Conservation (phyloP, 2,329 filamentous ascomycete species). For the Thermomyces lanuginosus region DNA sequence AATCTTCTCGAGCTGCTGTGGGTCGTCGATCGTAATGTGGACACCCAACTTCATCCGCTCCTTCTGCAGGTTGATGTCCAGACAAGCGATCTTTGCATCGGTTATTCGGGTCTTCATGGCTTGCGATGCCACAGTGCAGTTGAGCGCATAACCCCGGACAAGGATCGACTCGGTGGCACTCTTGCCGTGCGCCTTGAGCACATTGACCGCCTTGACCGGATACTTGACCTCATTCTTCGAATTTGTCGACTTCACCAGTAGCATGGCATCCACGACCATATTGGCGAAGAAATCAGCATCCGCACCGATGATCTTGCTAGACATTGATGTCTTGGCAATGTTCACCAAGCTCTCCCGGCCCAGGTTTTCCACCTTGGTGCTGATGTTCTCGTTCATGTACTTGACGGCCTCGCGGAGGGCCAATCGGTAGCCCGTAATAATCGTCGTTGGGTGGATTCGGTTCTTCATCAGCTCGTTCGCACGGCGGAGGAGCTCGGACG, state of each 20-base stretch:
- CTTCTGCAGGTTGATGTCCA: conserved; percentile 98
- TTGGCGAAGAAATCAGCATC: conserved; percentile 95
- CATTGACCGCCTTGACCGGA: conserved; percentile 96
- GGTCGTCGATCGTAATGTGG: conserved; percentile 95
- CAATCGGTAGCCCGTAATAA: conserved; percentile 94
- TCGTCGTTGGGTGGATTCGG: conserved; percentile 97
- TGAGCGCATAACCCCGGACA: conserved; percentile 91
- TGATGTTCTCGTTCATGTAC: conserved; percentile 98
- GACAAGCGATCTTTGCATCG: conserved; percentile 88
- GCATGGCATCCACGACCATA: conserved; percentile 94
- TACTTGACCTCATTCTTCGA: conserved; percentile 86
- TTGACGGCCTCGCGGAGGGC: conserved; percentile 91
- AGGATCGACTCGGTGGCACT: conserved; percentile 72
- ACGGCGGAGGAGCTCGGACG: conserved; percentile 79
- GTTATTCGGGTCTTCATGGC: conserved; percentile 87
- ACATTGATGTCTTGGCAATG: conserved; percentile 98
- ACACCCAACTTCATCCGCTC: conserved; percentile 98
- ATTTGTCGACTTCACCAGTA: conserved; percentile 84
- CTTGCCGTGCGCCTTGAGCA: conserved; percentile 96
- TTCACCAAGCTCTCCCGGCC: conserved; percentile 80
- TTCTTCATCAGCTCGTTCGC: conserved; percentile 99
- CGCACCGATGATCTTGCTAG: conserved; percentile 91
- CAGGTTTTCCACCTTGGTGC: conserved; percentile 82
- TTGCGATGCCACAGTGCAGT: conserved; percentile 96
- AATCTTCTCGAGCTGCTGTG: conserved; percentile 93